Percentiles rank a stretch among this genome's conserved stretches.
Evolutionary conservation across 306 rosid species (phyloP).

Genomic region (Macrotyloma uniflorum): DNA sequence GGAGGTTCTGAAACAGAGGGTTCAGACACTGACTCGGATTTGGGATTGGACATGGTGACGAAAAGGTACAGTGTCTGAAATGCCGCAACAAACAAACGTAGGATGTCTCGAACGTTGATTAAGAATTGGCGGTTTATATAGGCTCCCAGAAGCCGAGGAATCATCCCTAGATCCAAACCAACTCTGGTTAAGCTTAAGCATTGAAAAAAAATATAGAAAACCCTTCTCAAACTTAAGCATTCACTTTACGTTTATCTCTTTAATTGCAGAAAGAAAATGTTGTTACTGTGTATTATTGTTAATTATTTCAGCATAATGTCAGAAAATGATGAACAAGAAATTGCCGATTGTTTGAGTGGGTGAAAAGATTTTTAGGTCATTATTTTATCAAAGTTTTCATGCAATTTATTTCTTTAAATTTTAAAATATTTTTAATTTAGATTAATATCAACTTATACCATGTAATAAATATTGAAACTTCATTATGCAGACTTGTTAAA

Average conservation of each 20-base stretch:
- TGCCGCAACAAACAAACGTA: slow-evolving; percentile 8
- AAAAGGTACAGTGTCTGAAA: slow-evolving; percentile 16
- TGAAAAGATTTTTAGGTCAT: too few species aligned
- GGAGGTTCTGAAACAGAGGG: slow-evolving; percentile 40
- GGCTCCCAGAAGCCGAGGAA: slow-evolving; percentile 35
- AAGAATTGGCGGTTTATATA: slow-evolving; percentile 40
- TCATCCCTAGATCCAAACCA: slow-evolving; percentile 9
- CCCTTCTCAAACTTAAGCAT: too few species aligned
- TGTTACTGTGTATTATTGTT: background rate
- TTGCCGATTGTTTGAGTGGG: background rate
- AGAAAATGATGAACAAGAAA: background rate
- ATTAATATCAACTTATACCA: too few species aligned
- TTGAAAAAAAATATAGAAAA: too few species aligned
- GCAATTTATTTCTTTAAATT: too few species aligned
- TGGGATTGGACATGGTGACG: slow-evolving; percentile 47
- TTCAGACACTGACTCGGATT: slow-evolving; percentile 15
- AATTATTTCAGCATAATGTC: background rate
- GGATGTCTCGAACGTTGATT: slow-evolving; percentile 27
- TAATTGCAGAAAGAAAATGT: background rate
- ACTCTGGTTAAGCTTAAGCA: background rate
- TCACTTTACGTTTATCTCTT: background rate
- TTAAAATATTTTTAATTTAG: too few species aligned
- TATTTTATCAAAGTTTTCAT: too few species aligned
- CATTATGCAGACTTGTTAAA: too few species aligned
- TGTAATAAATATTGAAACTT: too few species aligned